Evolutionary conservation across 2,329 filamentous ascomycete species (phyloP).

Genomic region (Ceratocystis cubensis): DNA sequence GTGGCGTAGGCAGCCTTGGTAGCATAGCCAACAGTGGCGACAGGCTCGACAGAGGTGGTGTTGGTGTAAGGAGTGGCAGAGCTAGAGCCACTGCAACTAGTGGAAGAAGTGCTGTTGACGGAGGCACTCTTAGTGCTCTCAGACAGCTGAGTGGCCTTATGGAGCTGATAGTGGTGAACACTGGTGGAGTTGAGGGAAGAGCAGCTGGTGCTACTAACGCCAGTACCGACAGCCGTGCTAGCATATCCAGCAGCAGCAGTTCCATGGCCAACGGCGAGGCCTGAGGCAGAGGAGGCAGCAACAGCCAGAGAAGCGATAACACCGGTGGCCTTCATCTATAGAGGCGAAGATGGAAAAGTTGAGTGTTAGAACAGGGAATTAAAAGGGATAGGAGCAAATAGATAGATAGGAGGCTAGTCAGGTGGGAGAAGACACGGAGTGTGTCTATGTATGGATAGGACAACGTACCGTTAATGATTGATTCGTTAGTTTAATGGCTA

Average conservation of each 20-base stretch:
- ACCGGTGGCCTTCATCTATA: constrained; percentile 2
- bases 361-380: background rate
- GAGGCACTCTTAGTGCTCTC: background rate
- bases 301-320: constrained; percentile 6
- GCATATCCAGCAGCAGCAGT: background rate
- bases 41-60: background rate
- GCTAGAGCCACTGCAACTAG: background rate
- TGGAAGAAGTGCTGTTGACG: background rate
- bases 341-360: background rate
- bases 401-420: background rate
- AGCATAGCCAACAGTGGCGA: background rate
- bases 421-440: background rate
- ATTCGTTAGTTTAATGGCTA: background rate
- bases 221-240: constrained; percentile 1
- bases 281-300: background rate
- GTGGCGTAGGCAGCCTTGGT: background rate
- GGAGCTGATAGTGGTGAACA: background rate
- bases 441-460: background rate
- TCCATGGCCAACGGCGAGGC: background rate
- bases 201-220: constrained; percentile 1
- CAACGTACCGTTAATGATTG: background rate
- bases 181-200: background rate
- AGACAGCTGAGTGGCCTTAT: background rate
- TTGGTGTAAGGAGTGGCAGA: background rate
- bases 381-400: background rate